Evolutionary conservation across 2,329 filamentous ascomycete genomes (phyloP), one percentile per base, ranked within the genome.

Genomic region (Aspergillus niger): DNA sequence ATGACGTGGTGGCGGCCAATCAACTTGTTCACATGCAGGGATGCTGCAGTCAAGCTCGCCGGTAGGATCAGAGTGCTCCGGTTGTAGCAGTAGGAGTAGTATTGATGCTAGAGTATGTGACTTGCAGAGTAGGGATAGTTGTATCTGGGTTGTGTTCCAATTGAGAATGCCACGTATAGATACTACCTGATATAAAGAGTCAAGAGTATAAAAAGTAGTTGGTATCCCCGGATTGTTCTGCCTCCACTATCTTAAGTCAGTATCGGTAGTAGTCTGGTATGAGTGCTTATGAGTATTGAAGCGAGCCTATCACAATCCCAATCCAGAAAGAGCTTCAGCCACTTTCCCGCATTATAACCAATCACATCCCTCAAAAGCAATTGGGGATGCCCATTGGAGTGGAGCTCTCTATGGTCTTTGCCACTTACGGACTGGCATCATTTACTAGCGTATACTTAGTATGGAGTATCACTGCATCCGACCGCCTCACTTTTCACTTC

Each of bases 1-100:
- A 71, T 74, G 71, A 73, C 70, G 71, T 66, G 39, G 56, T 60
- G 55, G 59, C 61, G 55, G 58, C 62, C 63, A 62, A 63, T 65
- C 55, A 61, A 22, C 10, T 13, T 11, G 32, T 13, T 13, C 17
- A 10, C 20, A 24, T 20, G 41, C 41, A 13, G 41, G 20, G 41
- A 44, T 20, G 32, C 32, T 24, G 51, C 51, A 11, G 41, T 22
- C 20, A 44, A 13, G 41, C 41, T 36, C 32, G 32, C 32, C 32
- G 32, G 30, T 55, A 55, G 53, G 53, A 55, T 30, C 39, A 55
- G 53, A 55, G 53, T 55, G 53, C 53, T 55, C 53, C 53, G 53
- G 28, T 44, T 11, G 15, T 43, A 5, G 39, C 20, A 43, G 39
- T 17, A 43, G n/a, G 26, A 5, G 44, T 43, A 17, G 39, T 43